A percentile compares a stretch with the other conserved stretches of the same genome.
phyloP scores from a whole-genome alignment of 2,329 filamentous ascomycete genomes.

The Aspergillus tanneri region DNA sequence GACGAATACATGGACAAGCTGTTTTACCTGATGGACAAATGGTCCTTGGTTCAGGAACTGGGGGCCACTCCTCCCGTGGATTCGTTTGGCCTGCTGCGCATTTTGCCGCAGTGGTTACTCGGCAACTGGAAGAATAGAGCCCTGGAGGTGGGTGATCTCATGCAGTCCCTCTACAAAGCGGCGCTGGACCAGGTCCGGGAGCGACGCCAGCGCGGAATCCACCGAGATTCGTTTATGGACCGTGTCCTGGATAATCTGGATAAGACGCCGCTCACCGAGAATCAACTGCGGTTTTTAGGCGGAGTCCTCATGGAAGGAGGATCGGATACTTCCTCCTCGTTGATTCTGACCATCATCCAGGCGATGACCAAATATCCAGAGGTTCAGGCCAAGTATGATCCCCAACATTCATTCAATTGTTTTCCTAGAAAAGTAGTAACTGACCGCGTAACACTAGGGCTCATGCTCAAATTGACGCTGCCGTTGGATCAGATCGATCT shows the following conservation, averaged over 20 bases:
- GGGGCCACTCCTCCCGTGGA: constrained; percentile 53
- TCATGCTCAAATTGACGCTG: constrained; percentile 51
- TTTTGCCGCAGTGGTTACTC: constrained; percentile 43
- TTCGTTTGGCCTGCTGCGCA: constrained; percentile 47
- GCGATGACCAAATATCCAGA: constrained; percentile 15
- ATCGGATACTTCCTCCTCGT: constrained; percentile 42
- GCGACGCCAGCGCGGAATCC: constrained; percentile 29
- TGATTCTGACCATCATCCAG: constrained; percentile 33
- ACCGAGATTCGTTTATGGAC: constrained; percentile 41
- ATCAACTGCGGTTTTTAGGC: constrained; percentile 43
- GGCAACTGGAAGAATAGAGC: constrained; percentile 43
- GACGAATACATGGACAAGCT: too few relatives aligned
- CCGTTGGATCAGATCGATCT: constrained; percentile 49
- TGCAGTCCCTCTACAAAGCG: constrained; percentile 44
- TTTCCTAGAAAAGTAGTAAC: too few relatives aligned
- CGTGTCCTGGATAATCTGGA: constrained; percentile 40
- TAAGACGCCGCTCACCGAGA: constrained; percentile 31
- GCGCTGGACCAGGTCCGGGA: constrained; percentile 35
- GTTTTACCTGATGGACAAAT: constrained; percentile 48
- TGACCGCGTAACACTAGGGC: too few relatives aligned
- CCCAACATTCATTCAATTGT: too few relatives aligned
- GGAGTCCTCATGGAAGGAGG: constrained; percentile 35
- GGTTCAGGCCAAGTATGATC: constrained; percentile 31
- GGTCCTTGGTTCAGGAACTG: constrained; percentile 47
- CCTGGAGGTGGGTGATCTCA: constrained; percentile 38